phyloP scores from a whole-genome alignment of 202 grass and related monocot species.

The Setaria italica region DNA sequence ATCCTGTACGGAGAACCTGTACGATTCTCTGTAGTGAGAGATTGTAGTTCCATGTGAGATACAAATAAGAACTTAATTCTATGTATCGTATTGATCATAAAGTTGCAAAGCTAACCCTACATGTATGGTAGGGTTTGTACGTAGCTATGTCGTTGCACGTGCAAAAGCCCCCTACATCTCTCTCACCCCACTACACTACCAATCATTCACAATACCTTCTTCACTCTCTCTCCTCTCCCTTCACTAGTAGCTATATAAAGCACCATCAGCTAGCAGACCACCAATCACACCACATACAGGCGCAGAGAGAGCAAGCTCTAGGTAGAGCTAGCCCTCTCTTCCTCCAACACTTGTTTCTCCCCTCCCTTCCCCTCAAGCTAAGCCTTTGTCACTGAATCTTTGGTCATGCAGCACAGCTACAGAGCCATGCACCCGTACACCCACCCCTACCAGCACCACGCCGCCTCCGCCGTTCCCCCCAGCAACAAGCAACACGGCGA shows the following conservation, averaged over 20 bases:
- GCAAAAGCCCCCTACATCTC: neutral
- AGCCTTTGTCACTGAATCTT: conserved; percentile 21
- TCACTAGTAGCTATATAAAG: conserved; percentile 40
- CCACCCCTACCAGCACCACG: conserved; percentile 37
- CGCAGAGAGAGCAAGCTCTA: neutral
- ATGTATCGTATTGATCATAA: neutral
- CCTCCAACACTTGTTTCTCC: conserved; percentile 53
- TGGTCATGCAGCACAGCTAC: conserved; percentile 62
- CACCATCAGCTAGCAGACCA: conserved; percentile 14
- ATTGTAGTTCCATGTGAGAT: too few relatives aligned
- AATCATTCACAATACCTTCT: conserved; percentile 20
- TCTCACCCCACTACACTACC: conserved; percentile 20
- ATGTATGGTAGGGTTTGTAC: conserved; percentile 4
- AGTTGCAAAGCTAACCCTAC: conserved; percentile 1
- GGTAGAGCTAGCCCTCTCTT: conserved; percentile 26
- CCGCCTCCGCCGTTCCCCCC: neutral
- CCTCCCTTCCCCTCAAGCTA: conserved; percentile 41
- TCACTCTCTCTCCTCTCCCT: neutral
- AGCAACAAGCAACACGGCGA: conserved; percentile 5
- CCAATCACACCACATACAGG: neutral
- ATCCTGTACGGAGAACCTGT: too few relatives aligned
- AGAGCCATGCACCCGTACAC: conserved; percentile 59
- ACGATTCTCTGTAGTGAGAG: too few relatives aligned
- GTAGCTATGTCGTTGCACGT: conserved; percentile 29
- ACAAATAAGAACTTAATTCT: conserved; percentile 1